Evolutionary conservation across 306 rosid genomes (phyloP).

Genomic region (Ammopiptanthus mongolicus): DNA sequence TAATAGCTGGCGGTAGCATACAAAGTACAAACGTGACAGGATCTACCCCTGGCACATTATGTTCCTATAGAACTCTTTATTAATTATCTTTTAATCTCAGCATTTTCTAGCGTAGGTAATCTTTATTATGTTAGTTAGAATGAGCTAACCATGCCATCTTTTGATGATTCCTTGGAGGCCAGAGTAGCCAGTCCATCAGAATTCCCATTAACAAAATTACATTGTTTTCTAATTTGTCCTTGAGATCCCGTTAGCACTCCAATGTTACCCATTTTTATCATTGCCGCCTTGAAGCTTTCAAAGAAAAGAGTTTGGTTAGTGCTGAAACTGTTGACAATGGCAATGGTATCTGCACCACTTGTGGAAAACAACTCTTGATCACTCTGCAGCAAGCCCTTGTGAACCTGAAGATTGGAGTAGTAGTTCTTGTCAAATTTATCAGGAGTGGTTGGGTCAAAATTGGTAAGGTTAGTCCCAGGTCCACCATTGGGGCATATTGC

Average conservation of each 20-base stretch:
- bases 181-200: neutral
- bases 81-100: neutral
- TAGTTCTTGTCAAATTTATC: conserved; percentile 24
- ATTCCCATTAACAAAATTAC: neutral
- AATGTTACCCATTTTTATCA: conserved; percentile 4
- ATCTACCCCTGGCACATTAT: neutral
- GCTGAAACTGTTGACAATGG: conserved; percentile 15
- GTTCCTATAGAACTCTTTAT: neutral
- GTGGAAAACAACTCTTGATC: conserved; percentile 42
- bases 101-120: neutral
- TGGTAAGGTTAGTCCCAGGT: neutral
- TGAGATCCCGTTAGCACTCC: neutral
- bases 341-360: conserved; percentile 15
- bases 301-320: conserved; percentile 19
- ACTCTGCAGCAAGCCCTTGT: conserved; percentile 28
- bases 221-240: neutral
- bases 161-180: neutral
- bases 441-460: conserved; percentile 32
- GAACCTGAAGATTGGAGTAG: conserved; percentile 23
- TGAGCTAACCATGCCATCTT: neutral
- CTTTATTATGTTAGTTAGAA: neutral
- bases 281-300: neutral
- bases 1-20: neutral
- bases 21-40: neutral
- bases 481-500: conserved; percentile 18